These are phyloP conservation scores for Podaxis pistillaris DNA, from an alignment of 768 basidiomycete genomes.

Conservation along the genomic window DNA sequence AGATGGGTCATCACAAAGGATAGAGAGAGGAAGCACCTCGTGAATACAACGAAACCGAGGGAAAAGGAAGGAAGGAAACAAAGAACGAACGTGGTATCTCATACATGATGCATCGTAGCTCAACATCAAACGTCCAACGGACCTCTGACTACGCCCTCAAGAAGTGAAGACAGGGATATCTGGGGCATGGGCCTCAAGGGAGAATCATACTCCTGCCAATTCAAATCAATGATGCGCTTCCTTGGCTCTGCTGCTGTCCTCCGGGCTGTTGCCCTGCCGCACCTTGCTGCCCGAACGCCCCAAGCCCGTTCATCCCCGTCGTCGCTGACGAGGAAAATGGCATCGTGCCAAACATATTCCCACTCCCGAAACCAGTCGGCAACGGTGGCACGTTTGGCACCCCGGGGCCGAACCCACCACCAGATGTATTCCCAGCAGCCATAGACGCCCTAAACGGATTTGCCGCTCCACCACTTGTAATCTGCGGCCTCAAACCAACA, in stretches of 20 bases:
- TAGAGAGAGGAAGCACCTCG: constrained; percentile 13
- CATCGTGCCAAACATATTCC: constrained; percentile 9
- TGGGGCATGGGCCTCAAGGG: not conserved
- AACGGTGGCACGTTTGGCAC: constrained; percentile 7
- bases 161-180: no score
- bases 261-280: constrained; percentile 13
- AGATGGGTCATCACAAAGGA: constrained; percentile 6
- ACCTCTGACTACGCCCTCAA: not conserved
- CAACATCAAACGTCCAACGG: not conserved
- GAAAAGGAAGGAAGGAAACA: constrained; percentile 18
- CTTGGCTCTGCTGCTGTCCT: constrained; percentile 39
- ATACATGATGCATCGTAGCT: constrained; percentile 4
- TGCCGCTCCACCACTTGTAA: constrained; percentile 58
- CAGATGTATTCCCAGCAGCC: constrained; percentile 28
- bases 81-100: constrained; percentile 17
- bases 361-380: constrained; percentile 10
- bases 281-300: constrained; percentile 1
- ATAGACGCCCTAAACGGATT: constrained; percentile 71
- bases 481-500: constrained; percentile 56
- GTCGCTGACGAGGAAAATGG: not conserved
- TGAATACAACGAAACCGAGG: not conserved
- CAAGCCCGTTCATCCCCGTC: not conserved
- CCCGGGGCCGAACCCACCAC: constrained; percentile 3
- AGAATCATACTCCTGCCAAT: not conserved
- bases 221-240: constrained; percentile 50